Conservation (phyloP, 1,139 yeast genomes). For the Candida neerlandica region DNA sequence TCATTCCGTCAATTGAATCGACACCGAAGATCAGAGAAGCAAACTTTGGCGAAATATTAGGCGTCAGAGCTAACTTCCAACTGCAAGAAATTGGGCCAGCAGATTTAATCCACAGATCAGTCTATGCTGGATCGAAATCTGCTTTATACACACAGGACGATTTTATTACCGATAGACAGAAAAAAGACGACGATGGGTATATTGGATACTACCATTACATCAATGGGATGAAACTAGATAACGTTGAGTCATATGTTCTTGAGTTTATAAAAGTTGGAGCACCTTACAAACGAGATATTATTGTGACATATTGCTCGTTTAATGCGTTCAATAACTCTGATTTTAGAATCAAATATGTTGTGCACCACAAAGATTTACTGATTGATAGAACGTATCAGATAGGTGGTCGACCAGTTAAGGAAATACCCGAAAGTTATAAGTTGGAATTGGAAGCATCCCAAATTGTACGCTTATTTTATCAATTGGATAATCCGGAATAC, state of each 20-base stretch:
- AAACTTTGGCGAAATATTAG: constrained; percentile 32
- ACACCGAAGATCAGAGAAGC: constrained; percentile 31
- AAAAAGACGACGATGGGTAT: constrained; percentile 39
- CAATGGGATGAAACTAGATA: constrained; percentile 35
- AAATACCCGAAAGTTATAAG: constrained; percentile 20
- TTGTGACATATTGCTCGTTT: constrained; percentile 52
- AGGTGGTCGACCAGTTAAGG: background rate
- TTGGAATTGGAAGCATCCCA: constrained; percentile 39
- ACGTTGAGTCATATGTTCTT: constrained; percentile 27
- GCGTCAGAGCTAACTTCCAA: constrained; percentile 24
- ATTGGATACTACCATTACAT: constrained; percentile 44
- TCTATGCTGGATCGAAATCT: constrained; percentile 36
- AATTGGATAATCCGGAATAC: constrained; percentile 36
- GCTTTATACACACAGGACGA: constrained; percentile 32
- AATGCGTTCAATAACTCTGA: constrained; percentile 53
- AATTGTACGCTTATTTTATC: constrained; percentile 32
- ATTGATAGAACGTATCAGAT: constrained; percentile 36
- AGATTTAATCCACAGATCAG: constrained; percentile 45
- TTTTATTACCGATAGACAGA: constrained; percentile 21
- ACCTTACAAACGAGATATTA: constrained; percentile 31
- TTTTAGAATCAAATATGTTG: constrained; percentile 39
- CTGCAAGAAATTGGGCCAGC: constrained; percentile 35
- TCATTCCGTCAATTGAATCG: constrained; percentile 1
- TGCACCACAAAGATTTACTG: constrained; percentile 23
- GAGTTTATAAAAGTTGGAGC: constrained; percentile 25